These are phyloP conservation scores for Penicillium simplicissimum DNA, from an alignment of 495 filamentous ascomycete genomes.

Conservation along the genomic window DNA sequence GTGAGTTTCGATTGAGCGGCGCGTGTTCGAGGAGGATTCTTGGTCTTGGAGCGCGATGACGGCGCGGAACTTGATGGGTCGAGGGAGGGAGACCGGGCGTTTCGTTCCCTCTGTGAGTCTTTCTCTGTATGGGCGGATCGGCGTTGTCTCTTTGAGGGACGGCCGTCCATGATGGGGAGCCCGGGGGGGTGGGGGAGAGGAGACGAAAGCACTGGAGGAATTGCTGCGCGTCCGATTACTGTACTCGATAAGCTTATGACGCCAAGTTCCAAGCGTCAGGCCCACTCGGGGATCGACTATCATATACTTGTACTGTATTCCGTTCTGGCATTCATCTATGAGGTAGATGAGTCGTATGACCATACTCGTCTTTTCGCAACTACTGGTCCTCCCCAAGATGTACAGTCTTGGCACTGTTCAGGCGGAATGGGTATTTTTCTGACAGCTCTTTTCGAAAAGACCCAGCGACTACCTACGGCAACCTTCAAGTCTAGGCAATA, in stretches of 20 bases:
- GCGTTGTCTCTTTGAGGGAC: conserved; percentile 50
- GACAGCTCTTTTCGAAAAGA: too few species aligned
- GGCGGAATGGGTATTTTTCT: too few species aligned
- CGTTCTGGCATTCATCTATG: too few species aligned
- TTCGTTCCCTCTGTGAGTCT: conserved; percentile 3
- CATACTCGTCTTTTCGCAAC: too few species aligned
- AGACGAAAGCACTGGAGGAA: conserved; percentile 10
- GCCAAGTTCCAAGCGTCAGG: conserved; percentile 6
- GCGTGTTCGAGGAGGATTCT: conserved; percentile 11
- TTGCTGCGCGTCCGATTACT: conserved; percentile 20
- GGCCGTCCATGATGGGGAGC: conserved; percentile 42
- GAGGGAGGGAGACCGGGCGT: not conserved
- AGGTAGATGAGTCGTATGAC: too few species aligned
- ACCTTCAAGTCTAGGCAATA: not conserved
- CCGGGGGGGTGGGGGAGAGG: not conserved
- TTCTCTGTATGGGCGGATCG: conserved; percentile 22
- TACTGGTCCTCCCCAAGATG: too few species aligned
- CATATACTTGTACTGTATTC: too few species aligned
- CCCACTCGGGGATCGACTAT: too few species aligned
- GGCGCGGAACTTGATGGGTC: conserved; percentile 6
- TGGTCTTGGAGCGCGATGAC: conserved; percentile 17
- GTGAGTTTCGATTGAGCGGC: conserved; percentile 6
- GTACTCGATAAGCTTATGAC: conserved; percentile 23
- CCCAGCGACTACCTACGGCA: too few species aligned
- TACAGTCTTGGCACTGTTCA: too few species aligned